A percentile compares a stretch with the other conserved stretches of the same genome.
These are phyloP conservation scores for Vachellia pachyceras DNA, from an alignment of 306 rosid species.

Conservation along the genomic window DNA sequence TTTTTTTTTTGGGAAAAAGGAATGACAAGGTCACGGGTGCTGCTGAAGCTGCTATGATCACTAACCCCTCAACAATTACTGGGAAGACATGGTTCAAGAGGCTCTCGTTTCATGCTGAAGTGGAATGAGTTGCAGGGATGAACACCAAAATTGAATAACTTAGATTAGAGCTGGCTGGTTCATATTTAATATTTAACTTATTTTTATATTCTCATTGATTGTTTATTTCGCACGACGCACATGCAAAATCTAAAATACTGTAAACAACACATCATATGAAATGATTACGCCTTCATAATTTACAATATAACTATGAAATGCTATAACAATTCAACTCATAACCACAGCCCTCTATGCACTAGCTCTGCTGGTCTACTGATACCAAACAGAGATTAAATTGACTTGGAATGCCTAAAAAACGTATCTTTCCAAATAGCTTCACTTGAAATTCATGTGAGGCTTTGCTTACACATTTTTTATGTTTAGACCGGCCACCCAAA, in stretches of 20 bases:
- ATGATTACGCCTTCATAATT: slow-evolving; percentile 31
- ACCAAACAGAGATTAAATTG: neutral
- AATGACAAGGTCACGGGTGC: no score
- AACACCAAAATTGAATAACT: neutral
- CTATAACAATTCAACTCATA: slow-evolving; percentile 1
- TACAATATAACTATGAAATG: slow-evolving; percentile 35
- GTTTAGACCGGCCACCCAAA: neutral
- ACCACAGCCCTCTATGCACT: slow-evolving; percentile 13
- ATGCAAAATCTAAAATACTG: neutral
- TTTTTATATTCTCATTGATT: no score
- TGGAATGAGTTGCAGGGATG: no score
- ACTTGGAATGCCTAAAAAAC: slow-evolving; percentile 33
- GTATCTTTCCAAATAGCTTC: neutral
- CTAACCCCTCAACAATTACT: slow-evolving; percentile 23
- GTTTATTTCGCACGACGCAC: neutral
- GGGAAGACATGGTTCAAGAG: slow-evolving; percentile 36
- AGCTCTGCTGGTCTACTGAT: slow-evolving; percentile 6
- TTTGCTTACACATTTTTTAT: neutral
- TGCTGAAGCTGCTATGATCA: no score
- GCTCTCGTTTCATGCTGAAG: neutral
- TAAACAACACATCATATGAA: neutral
- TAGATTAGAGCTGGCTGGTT: neutral
- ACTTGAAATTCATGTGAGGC: neutral
- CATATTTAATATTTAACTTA: neutral
- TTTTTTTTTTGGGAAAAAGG: no score